Evolutionary conservation across 331 rosid genomes (phyloP), one percentile per base, ranked within the genome.

Genomic region (Cucumis variabilis): DNA sequence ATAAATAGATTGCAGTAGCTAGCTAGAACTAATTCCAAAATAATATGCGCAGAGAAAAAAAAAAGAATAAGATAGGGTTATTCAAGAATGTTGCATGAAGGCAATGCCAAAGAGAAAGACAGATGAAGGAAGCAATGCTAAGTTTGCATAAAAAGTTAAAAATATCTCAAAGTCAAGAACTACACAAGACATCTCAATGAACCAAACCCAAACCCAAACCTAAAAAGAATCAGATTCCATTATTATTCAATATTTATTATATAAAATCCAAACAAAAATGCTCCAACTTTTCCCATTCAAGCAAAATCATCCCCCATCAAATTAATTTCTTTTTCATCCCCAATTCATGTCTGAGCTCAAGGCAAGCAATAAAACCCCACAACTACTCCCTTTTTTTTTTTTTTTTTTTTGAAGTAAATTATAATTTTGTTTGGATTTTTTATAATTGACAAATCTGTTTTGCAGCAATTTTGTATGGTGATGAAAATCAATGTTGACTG

Each of bases 401-500:
- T 11, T 53, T 14, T 53, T 53, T 53, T 53, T 14, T 53, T 3
- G 17, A 1, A 53, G 75, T n/a, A 74, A 65, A 65, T 41, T 68
- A 83, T 6, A n/a, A 65, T 37, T 37, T 83, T 37, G 8, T 16
- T 37, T 84, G 77, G 41, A 17, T 13, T 74, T 84, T 48, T 84
- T 17, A 24, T 85, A 30, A 70, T 28, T 70, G 16, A 14, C 46
- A 63, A 16, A 30, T 20, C 10, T 41, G 7, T 62, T 70, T 88
- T 93, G 91, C 94, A 96, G 98, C 89, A 91, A 53, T 91, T 88
- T 74, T 94, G 94, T 88, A 89, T 96, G 96, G 89, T 91, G 81
- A 85, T 94, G 94, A 91, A 93, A 94, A 91, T 94, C 90, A 93
- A 93, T 53, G 81, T 96, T 80, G 98, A 96, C 84, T 96, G 98